Evolutionary conservation across 2,329 filamentous ascomycete species (phyloP), one percentile per base, ranked within the genome.

Genomic region (Amylocarpus encephaloides): DNA sequence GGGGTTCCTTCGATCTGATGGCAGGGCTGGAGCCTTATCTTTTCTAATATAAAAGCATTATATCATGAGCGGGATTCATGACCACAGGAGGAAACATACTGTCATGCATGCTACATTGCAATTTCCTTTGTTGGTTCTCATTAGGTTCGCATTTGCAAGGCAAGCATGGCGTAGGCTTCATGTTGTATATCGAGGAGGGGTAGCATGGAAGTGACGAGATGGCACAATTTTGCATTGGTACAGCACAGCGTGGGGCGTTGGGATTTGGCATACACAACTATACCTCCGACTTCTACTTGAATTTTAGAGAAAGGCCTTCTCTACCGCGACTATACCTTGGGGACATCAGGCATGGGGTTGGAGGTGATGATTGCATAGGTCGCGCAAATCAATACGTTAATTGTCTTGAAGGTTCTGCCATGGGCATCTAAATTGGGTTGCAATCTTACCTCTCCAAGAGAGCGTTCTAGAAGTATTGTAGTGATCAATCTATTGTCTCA

Each of bases 181-280:
- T 32, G 43, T 48, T 47, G 48, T 45, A 51, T 50, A 48, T 36
- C 36, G 13, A 32, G n/a, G 18, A 29, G 19, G 18, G 41, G 43
- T 33, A n/a, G n/a, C 26, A 30, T 10, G 33, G 26, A 18, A 19
- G 19, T 44, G 29, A 16, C 19, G 29, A 30, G 42, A 18, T 26
- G 22, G 22, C 22, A 26, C 22, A 26, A 26, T 26, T 39, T 13
- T 16, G 30, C 43, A 43, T 36, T 36, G 38, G 46, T 38, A 52
- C 47, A 51, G 49, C 54, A 59, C 54, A 55, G 52, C 54, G 51
- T 47, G 18, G 35, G 56, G 56, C 54, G 56, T 59, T 59, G 52
- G 50, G 36, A 26, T 26, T 26, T 26, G 22, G 22, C 22, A 26
- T 26, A 26, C 22, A 26, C 22, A 26, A 26, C 22, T 26, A 26